Percentiles rank a stretch among this genome's conserved stretches.
These are phyloP conservation scores for Russula sp. DNA, from an alignment of 768 basidiomycete genomes.

Conservation along the genomic window DNA sequence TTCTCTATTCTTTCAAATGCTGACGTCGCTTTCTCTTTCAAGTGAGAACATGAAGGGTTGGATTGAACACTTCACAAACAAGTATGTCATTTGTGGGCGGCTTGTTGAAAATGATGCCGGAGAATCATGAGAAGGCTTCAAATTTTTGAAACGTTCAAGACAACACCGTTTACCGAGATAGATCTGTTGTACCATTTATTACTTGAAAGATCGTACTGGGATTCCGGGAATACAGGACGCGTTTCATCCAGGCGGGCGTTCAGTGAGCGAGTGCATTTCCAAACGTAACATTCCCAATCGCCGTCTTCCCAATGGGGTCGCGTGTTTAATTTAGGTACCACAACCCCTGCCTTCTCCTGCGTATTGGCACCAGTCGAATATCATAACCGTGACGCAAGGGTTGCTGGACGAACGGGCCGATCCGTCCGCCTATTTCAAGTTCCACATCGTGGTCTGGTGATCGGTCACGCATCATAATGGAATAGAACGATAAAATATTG, in stretches of 20 bases:
- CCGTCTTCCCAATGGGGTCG: not conserved
- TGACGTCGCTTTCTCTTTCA: conserved; percentile 3
- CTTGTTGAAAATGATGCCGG: conserved; percentile 72
- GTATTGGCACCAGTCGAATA: too few relatives aligned
- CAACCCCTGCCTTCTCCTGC: not conserved
- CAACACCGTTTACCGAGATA: not conserved
- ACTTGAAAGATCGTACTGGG: not conserved
- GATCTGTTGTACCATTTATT: not conserved
- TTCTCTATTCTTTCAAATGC: not conserved
- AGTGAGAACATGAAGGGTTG: conserved; percentile 96
- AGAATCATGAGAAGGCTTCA: not conserved
- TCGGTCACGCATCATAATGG: too few relatives aligned
- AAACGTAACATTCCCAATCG: too few relatives aligned
- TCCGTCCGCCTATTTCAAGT: too few relatives aligned
- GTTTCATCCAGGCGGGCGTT: not conserved
- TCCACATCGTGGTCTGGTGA: too few relatives aligned
- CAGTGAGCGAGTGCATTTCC: not conserved
- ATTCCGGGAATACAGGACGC: not conserved
- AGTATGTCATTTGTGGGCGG: conserved; percentile 88
- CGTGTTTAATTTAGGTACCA: not conserved
- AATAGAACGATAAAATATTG: too few relatives aligned
- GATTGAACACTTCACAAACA: conserved; percentile 92
- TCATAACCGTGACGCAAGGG: too few relatives aligned
- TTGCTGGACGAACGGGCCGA: too few relatives aligned
- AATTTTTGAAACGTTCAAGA: not conserved